Evolutionary conservation across 2,329 filamentous ascomycete species (phyloP), one percentile per base, ranked within the genome.

Genomic region (Corniculantispora saksenae): DNA sequence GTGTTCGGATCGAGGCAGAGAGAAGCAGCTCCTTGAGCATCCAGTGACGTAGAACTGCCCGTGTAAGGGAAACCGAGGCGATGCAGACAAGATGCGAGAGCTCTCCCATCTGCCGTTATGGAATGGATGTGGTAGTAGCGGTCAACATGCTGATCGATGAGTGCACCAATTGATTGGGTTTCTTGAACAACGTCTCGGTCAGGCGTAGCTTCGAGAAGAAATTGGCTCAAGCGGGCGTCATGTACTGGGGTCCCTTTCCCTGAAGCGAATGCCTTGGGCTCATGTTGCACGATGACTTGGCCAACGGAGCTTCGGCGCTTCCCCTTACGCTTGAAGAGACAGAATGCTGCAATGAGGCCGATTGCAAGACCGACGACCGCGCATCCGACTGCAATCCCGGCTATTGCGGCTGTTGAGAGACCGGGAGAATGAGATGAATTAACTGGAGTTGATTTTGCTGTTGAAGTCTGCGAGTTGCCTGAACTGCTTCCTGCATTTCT

Each of bases 61-160:
- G 17, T 43, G 3, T n/a, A n/a, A 1, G 61, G 54, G 47, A 63
- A 2, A 17, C 59, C 59, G 6, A 61, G 48, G 1, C 54, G 25
- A 12, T 23, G 21, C 2, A 61, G 48, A 9, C 66, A 64, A 25
- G 70, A 45, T n/a, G 68, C 64, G 9, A 79, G 69, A 3, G 63
- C 55, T 15, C 65, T 63, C 1, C 57, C 10, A 63, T 68, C 69
- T 5, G 54, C 48, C 0, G 70, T 64, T 4, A 76, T 65, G 1
- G 71, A 70, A 0, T 72, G 66, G 0, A 67, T 54, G 61, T 79
- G 77, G 58, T 81, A 82, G 58, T 80, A 69, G 60, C 71, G 75
- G 61, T 80, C 74, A 47, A 80, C 76, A 66, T 82, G 80, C 45
- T 78, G 73, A 32, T 75, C 72, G 13, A 82, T 73, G 6, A 80